These are phyloP conservation scores for Metroxylon sagu DNA, from an alignment of 176 grass and related monocot species.

Conservation along the genomic window DNA sequence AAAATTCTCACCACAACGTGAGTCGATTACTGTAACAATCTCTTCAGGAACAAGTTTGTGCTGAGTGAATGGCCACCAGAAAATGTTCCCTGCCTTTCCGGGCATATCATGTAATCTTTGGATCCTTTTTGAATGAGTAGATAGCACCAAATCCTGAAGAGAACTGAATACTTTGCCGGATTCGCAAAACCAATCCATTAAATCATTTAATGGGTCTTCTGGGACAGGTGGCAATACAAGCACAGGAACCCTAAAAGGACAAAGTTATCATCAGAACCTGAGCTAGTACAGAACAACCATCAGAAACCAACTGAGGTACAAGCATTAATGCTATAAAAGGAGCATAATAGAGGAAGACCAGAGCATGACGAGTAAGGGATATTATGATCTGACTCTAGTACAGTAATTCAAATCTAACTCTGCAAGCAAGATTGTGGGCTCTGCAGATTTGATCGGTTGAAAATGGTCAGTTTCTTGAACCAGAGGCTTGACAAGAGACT, in stretches of 20 bases:
- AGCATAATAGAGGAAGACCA: no score
- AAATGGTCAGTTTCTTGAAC: no score
- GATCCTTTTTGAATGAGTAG: conserved; percentile 65
- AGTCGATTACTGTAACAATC: conserved; percentile 83
- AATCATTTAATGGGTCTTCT: conserved; percentile 57
- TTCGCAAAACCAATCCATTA: conserved; percentile 83
- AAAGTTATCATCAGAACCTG: background rate
- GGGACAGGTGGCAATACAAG: conserved; percentile 73
- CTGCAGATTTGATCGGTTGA: no score
- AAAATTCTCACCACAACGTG: conserved; percentile 89
- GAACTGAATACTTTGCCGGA: conserved; percentile 50
- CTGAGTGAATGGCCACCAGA: conserved; percentile 99
- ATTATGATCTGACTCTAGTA: no score
- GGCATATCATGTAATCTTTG: conserved; percentile 63
- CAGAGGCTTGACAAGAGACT: no score
- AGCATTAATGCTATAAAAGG: no score
- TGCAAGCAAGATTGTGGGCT: no score
- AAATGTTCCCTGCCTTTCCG: conserved; percentile 60
- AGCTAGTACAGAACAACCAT: background rate
- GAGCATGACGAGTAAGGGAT: no score
- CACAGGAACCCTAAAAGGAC: conserved; percentile 45
- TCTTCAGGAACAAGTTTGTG: conserved; percentile 77
- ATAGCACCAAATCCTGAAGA: conserved; percentile 46
- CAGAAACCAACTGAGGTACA: background rate
- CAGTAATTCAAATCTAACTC: no score